A percentile compares a stretch with the other conserved stretches of the same genome.
phyloP scores from a whole-genome alignment of 179 eudicot species.

The Silene noctiflora region DNA sequence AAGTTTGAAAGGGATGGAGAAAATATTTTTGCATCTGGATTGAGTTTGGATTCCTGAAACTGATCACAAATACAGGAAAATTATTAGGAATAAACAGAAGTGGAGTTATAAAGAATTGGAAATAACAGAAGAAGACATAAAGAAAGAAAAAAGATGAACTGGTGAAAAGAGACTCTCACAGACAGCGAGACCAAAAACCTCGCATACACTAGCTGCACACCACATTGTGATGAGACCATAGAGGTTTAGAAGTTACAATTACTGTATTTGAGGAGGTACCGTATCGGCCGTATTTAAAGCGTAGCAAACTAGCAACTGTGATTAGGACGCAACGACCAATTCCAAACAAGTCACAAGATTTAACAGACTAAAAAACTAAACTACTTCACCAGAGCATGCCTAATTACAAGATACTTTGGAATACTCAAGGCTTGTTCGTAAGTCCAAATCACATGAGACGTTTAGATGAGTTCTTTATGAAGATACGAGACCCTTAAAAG shows the following conservation, averaged over 20 bases:
- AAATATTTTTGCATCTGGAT: conserved; percentile 82
- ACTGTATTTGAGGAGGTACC: too few species aligned
- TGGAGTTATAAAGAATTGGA: background rate
- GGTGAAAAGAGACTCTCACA: background rate
- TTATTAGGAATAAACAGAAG: background rate
- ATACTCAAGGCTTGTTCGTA: background rate
- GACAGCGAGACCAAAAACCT: background rate
- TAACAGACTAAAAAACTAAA: background rate
- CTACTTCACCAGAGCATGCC: background rate
- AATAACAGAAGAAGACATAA: background rate
- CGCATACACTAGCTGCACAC: background rate
- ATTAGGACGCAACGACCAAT: background rate
- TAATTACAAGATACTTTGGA: background rate
- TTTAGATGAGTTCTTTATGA: background rate
- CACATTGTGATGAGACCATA: too few species aligned
- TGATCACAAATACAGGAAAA: background rate
- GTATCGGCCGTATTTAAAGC: background rate
- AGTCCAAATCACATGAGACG: conserved; percentile 7
- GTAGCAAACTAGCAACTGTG: background rate
- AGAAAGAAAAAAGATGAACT: background rate
- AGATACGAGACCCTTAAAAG: background rate
- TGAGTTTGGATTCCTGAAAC: conserved; percentile 83
- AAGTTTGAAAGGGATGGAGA: conserved; percentile 56
- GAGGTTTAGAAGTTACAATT: too few species aligned
- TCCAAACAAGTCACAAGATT: background rate